phyloP scores from a whole-genome alignment of 2,329 filamentous ascomycete species.

The Apiospora arundinis region DNA sequence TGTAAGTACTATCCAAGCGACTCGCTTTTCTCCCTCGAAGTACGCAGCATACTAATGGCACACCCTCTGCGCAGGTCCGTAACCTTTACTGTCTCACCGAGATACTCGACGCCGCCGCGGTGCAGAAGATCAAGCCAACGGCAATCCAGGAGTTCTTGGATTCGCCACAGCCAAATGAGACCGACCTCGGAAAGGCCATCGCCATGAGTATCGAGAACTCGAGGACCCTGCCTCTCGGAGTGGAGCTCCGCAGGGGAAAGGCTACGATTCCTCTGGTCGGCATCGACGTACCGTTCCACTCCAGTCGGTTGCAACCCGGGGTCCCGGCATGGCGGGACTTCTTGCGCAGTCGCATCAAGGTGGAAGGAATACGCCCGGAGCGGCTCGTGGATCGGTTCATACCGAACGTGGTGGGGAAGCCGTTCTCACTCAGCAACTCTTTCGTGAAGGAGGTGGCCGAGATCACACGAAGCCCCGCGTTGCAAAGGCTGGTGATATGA shows the following conservation, averaged over 20 bases:
- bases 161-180: neutral
- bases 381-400: conserved; percentile 98
- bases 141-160: neutral
- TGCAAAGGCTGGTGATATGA: conserved; percentile 54
- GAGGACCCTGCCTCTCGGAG: neutral
- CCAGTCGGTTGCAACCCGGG: neutral
- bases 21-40: neutral
- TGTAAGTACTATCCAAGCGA: too few species aligned
- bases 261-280: neutral
- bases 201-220: neutral
- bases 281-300: conserved; percentile 19
- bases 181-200: neutral
- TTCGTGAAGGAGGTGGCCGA: conserved; percentile 99
- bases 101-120: neutral
- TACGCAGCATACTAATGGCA: neutral
- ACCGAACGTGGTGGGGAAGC: conserved; percentile 94
- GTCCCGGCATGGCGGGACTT: neutral
- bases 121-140: neutral
- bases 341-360: conserved; percentile 56
- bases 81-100: neutral
- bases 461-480: conserved; percentile 82
- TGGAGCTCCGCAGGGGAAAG: neutral
- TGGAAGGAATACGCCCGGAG: conserved; percentile 99
- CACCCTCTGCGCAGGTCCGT: neutral
- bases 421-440: conserved; percentile 94